Conservation (phyloP, 345 rosid species). For the Populus simonii region DNA sequence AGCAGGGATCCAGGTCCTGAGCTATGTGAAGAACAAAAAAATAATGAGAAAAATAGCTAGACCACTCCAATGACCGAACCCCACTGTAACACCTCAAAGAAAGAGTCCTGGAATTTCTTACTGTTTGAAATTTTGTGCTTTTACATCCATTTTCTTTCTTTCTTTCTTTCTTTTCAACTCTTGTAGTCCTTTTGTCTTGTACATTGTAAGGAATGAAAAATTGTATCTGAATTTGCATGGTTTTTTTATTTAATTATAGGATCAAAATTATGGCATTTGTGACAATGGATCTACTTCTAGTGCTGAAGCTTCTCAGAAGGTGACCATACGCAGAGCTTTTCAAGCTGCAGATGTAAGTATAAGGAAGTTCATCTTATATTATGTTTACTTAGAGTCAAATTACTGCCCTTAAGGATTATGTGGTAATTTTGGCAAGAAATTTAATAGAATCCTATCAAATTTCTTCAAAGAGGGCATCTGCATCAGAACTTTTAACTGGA, state of each 20-base stretch:
- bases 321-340: constrained; percentile 41
- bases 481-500: too few species aligned
- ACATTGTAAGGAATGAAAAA: neutral
- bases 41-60: too few species aligned
- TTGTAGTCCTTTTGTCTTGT: neutral
- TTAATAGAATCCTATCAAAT: too few species aligned
- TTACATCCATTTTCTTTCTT: neutral
- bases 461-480: too few species aligned
- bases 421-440: neutral
- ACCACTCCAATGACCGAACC: too few species aligned
- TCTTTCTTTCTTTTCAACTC: neutral
- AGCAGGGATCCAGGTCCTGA: too few species aligned
- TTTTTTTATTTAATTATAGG: constrained; percentile 26
- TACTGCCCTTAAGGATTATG: neutral
- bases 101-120: neutral
- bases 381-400: neutral
- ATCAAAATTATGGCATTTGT: constrained; percentile 29
- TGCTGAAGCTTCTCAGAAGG: constrained; percentile 53
- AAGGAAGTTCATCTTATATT: neutral
- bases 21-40: too few species aligned
- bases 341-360: constrained; percentile 47
- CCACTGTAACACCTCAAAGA: too few species aligned
- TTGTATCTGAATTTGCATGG: neutral
- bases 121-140: neutral
- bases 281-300: constrained; percentile 48